These are phyloP conservation scores for Ogataea henricii DNA, from an alignment of 805 yeast genomes.

Conservation along the genomic window DNA sequence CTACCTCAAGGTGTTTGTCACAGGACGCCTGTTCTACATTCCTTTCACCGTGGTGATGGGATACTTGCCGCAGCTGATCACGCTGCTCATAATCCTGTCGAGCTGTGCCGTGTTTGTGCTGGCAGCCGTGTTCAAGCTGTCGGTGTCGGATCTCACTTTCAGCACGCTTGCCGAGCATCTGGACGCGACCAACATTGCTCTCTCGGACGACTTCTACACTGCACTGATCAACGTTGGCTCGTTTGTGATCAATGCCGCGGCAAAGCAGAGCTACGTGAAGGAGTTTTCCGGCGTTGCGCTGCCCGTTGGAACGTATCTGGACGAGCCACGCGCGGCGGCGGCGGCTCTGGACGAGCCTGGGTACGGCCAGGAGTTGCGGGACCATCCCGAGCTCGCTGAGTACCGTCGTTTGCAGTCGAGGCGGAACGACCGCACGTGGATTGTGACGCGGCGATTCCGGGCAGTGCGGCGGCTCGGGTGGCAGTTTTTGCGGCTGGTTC, in stretches of 20 bases:
- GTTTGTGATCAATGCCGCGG: constrained; percentile 66
- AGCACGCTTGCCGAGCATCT: constrained; percentile 36
- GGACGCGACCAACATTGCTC: constrained; percentile 41
- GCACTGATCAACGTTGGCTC: constrained; percentile 60
- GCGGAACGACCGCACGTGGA: constrained; percentile 21
- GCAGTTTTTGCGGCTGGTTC: constrained; percentile 10
- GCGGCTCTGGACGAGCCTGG: constrained; percentile 16
- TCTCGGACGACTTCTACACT: constrained; percentile 67
- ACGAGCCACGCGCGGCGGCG: constrained; percentile 21
- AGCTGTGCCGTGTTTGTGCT: constrained; percentile 56
- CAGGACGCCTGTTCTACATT: constrained; percentile 46
- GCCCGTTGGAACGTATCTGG: constrained; percentile 61
- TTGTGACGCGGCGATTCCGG: constrained; percentile 16
- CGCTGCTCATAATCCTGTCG: constrained; percentile 48
- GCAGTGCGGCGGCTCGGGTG: constrained; percentile 9
- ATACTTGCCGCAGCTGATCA: constrained; percentile 65
- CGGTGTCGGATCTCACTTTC: constrained; percentile 34
- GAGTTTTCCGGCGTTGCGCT: constrained; percentile 52
- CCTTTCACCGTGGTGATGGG: constrained; percentile 61
- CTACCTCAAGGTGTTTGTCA: constrained; percentile 42
- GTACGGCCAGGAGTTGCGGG: constrained; percentile 27
- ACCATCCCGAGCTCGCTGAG: constrained; percentile 32
- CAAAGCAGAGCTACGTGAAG: constrained; percentile 62
- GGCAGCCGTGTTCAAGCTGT: constrained; percentile 59
- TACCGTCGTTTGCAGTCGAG: constrained; percentile 12